Percentiles rank a stretch among this genome's conserved stretches.
These are phyloP conservation scores for Plantago lanceolata DNA, from an alignment of 305 asterid species.

Conservation along the genomic window DNA sequence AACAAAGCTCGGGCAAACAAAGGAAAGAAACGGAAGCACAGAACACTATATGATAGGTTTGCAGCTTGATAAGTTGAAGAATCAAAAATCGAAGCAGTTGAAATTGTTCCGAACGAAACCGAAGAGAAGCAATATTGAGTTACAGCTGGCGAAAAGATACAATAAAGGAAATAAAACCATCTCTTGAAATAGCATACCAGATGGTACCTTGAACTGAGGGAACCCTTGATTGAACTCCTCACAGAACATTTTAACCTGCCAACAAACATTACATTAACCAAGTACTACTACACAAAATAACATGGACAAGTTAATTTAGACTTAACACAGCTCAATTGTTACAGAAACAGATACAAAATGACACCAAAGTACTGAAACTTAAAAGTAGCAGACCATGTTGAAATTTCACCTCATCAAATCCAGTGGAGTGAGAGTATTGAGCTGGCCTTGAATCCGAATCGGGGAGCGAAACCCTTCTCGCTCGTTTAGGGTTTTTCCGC, in stretches of 20 bases:
- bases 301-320: too few species aligned
- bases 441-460: constrained; percentile 35
- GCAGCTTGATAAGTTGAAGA: constrained; percentile 4
- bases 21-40: constrained; percentile 11
- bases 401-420: constrained; percentile 54
- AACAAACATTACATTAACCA: constrained; percentile 23
- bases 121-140: constrained; percentile 12
- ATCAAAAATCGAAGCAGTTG: neutral
- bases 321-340: too few species aligned
- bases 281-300: too few species aligned
- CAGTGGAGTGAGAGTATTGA: constrained; percentile 29
- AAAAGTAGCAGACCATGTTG: neutral
- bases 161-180: constrained; percentile 14
- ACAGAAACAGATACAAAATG: too few species aligned
- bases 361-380: too few species aligned
- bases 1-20: neutral
- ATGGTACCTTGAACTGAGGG: constrained; percentile 67
- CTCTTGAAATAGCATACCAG: constrained; percentile 62
- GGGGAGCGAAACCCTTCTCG: constrained; percentile 40
- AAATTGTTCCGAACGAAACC: constrained; percentile 1
- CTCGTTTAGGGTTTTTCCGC: constrained; percentile 50
- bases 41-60: constrained; percentile 15
- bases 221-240: constrained; percentile 65
- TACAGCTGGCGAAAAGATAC: constrained; percentile 6
- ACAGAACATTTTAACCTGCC: constrained; percentile 64